Evolutionary conservation across 169 alveolate genomes (phyloP), one percentile per base, ranked within the genome.

Genomic region (Babesia sp.): DNA sequence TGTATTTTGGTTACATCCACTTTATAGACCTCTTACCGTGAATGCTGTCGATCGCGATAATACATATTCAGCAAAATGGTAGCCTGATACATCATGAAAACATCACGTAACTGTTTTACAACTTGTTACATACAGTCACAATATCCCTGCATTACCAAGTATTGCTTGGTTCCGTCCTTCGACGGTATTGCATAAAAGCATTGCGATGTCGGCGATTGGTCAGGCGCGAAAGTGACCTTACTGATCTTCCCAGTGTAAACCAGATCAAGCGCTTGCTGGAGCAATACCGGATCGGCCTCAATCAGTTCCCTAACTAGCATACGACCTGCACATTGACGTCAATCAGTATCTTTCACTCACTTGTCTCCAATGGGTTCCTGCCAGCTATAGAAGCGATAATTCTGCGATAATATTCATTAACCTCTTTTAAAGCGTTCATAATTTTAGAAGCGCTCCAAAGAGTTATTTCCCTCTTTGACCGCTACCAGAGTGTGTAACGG

Each of bases 401-500:
- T 9, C 71, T 46, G 14, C 86, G 81, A 78, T 78, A 78, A 60
- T 45, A 69, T 22, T 67, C 39, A 34, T 56, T 68, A 8, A 78
- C 44, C 36, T 64, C 53, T 16, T 6, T 45, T 20, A 22, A 14
- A 24, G 48, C 39, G 1, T 37, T 20, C 74, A 64, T 50, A 14
- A 1, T 64, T 6, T 16, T 33, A 16, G 20, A 39, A 14, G 14
- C 14, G n/a, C 8, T 9, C 14, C 46, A 9, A 14, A 9, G n/a
- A 9, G 46, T 39, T 39, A 39, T 39, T 39, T 39, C 14, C 8
- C n/a, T 9, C 46, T 9, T 39, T 39, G n/a, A 9, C 46, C 8
- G 14, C n/a, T 29, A 20, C 22, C 63, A 20, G 18, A 54, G 37
- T 29, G 63, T 54, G 63, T 29, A 12, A 20, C 63, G 12, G 16